Conservation (phyloP, 495 filamentous ascomycete species). For the Platismatia glauca region DNA sequence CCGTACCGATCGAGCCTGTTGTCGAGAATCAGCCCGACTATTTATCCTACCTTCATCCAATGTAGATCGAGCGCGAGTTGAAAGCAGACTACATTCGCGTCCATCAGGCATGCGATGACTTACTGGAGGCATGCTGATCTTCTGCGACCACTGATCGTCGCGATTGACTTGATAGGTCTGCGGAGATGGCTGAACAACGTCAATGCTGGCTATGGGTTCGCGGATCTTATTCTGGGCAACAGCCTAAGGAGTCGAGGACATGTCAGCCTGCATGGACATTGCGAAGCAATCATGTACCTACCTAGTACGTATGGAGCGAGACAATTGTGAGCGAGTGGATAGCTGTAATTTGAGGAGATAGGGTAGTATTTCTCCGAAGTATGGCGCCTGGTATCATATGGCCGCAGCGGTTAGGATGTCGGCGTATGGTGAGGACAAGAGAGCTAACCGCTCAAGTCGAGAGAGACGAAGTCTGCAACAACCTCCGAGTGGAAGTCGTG, state of each 20-base stretch:
- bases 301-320: neutral
- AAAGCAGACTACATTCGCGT: neutral
- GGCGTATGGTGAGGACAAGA: neutral
- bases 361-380: constrained; percentile 1
- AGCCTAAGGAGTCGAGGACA: neutral
- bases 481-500: neutral
- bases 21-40: neutral
- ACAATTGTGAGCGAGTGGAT: neutral
- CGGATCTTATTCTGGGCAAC: neutral
- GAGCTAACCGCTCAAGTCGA: neutral
- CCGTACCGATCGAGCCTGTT: constrained; percentile 48
- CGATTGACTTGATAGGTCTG: neutral
- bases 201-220: neutral
- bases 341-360: neutral
- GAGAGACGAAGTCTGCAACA: neutral
- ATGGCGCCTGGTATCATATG: neutral
- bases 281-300: neutral
- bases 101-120: neutral
- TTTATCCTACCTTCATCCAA: neutral
- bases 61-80: neutral
- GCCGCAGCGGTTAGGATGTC: neutral
- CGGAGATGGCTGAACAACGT: neutral
- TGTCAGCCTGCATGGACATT: neutral
- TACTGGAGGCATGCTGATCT: constrained; percentile 16
- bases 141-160: neutral